Percentiles rank a stretch among this genome's conserved stretches.
Evolutionary conservation across 163 green algal genomes (phyloP).

Genomic region (Chloroidium sp.): DNA sequence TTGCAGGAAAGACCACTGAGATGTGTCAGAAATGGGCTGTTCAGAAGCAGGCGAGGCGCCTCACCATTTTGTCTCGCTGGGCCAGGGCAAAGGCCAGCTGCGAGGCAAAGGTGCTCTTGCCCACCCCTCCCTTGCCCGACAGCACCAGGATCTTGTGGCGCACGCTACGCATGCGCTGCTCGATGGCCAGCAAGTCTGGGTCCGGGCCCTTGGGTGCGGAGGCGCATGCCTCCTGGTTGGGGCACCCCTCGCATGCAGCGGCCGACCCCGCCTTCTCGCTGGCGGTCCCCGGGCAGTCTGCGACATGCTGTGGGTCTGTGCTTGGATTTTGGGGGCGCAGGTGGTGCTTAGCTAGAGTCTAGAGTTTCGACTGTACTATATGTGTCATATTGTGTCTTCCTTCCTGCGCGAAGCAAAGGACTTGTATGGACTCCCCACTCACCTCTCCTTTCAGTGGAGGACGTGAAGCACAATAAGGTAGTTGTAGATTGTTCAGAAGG

Average conservation of each 20-base stretch:
- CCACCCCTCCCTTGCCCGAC: slow-evolving; percentile 91
- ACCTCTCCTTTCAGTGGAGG: no score
- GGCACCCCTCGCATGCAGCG: slow-evolving; percentile 77
- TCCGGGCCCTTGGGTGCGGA: slow-evolving; percentile 78
- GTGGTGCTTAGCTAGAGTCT: no score
- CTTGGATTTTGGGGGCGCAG: neutral
- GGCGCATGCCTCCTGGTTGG: slow-evolving; percentile 86
- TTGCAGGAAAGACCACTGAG: no score
- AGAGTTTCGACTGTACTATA: no score
- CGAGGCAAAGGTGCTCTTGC: slow-evolving; percentile 89
- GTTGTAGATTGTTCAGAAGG: neutral
- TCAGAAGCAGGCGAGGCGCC: no score
- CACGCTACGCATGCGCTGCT: slow-evolving; percentile 61
- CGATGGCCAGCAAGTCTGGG: slow-evolving; percentile 74
- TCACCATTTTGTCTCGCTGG: slow-evolving; percentile 60
- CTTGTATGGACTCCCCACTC: no score
- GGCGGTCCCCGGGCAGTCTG: slow-evolving; percentile 75
- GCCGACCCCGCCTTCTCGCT: slow-evolving; percentile 73
- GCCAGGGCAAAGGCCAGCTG: slow-evolving; percentile 90
- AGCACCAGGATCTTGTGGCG: slow-evolving; percentile 92
- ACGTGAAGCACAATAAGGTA: neutral
- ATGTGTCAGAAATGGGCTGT: no score
- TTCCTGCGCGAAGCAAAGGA: no score
- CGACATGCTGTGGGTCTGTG: neutral
- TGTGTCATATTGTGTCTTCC: no score